These are phyloP conservation scores for Sicyos edulis DNA, from an alignment of 306 rosid genomes.

Conservation along the genomic window DNA sequence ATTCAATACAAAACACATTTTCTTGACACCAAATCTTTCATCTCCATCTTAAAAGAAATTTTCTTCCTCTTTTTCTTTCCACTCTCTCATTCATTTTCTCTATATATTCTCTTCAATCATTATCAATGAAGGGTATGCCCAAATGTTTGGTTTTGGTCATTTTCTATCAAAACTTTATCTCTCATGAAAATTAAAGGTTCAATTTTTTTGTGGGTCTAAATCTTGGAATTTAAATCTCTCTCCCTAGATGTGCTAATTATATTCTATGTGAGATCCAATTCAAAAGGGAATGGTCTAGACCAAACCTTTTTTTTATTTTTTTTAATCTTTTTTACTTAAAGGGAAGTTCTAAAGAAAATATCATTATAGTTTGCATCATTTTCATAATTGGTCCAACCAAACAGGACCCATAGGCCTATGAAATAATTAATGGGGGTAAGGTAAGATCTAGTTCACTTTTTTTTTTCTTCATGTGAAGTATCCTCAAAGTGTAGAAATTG, in stretches of 20 bases:
- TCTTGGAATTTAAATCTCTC: neutral
- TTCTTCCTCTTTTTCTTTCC: no score
- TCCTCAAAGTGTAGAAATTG: neutral
- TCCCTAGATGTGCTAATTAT: neutral
- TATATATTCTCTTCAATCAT: conserved; percentile 6
- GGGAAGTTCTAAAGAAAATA: neutral
- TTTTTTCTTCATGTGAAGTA: neutral
- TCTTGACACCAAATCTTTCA: no score
- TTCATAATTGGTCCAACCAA: neutral
- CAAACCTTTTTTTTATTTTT: neutral
- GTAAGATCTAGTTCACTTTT: neutral
- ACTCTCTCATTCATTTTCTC: neutral
- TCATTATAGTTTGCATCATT: conserved; percentile 11
- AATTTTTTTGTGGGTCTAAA: neutral
- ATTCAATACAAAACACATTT: no score
- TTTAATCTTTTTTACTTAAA: neutral
- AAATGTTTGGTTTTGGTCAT: conserved; percentile 18
- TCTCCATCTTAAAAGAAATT: no score
- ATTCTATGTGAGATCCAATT: neutral
- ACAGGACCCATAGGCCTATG: neutral
- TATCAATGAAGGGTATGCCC: neutral
- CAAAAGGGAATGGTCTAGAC: conserved; percentile 3
- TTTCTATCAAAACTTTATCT: conserved; percentile 7
- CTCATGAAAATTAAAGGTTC: neutral
- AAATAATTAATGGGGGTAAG: neutral